Percentiles rank a stretch among this genome's conserved stretches.
phyloP scores from a whole-genome alignment of 2,329 filamentous ascomycete species.

The Phaeoacremonium minimum region DNA sequence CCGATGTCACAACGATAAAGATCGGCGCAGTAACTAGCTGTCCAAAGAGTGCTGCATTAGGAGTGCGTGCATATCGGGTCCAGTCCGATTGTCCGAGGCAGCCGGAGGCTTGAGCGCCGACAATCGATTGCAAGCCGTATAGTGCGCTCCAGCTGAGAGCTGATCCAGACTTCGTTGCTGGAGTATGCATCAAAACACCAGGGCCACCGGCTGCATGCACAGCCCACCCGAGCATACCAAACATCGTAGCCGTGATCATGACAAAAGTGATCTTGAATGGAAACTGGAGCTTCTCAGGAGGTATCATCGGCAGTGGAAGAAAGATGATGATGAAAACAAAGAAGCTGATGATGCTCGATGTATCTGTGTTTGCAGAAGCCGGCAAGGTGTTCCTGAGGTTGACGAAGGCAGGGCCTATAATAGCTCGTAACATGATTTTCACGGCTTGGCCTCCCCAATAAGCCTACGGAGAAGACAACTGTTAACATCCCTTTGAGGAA shows the following conservation, averaged over 20 bases:
- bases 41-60: slow-evolving; percentile 19
- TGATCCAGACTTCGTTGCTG: slow-evolving; percentile 16
- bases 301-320: slow-evolving; percentile 19
- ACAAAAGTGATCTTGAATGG: slow-evolving; percentile 20
- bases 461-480: neutral
- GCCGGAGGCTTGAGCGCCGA: slow-evolving; percentile 20
- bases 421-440: slow-evolving; percentile 20
- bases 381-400: slow-evolving; percentile 18
- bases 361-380: slow-evolving; percentile 17
- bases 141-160: slow-evolving; percentile 21
- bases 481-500: neutral
- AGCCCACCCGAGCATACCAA: slow-evolving; percentile 24
- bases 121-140: slow-evolving; percentile 22
- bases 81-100: slow-evolving; percentile 24
- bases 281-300: slow-evolving; percentile 21
- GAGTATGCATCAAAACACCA: slow-evolving; percentile 15
- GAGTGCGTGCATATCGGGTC: slow-evolving; percentile 22
- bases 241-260: slow-evolving; percentile 22
- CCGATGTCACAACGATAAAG: slow-evolving; percentile 27
- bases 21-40: slow-evolving; percentile 25
- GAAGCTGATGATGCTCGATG: slow-evolving; percentile 19
- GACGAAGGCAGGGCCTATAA: slow-evolving; percentile 19
- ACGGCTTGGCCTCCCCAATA: too few relatives aligned
- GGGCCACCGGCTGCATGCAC: slow-evolving; percentile 19
- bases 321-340: slow-evolving; percentile 22